Evolutionary conservation across 1,139 yeast species (phyloP).

Genomic region (Pneumocystis wakefieldiae): DNA sequence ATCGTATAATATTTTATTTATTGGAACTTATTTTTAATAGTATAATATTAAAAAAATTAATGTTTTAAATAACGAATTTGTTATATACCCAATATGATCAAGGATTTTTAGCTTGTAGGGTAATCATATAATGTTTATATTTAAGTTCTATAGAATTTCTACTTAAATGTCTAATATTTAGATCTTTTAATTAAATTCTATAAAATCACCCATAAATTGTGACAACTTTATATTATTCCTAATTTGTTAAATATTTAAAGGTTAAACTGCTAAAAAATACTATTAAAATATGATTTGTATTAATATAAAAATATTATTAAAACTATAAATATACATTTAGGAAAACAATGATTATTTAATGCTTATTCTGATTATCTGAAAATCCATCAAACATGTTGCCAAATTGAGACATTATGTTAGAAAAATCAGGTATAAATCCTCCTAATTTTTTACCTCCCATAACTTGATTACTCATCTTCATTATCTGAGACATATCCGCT

Average conservation of each 20-base stretch:
- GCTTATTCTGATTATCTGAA: neutral
- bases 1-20: neutral
- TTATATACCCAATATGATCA: no score
- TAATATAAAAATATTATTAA: neutral
- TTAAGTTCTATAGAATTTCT: no score
- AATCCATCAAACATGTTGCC: slow-evolving; percentile 7
- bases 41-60: neutral
- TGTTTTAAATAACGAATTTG: no score
- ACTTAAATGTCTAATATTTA: no score
- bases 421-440: slow-evolving; percentile 27
- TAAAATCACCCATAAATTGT: no score
- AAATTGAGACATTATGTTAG: slow-evolving; percentile 32
- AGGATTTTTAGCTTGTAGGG: no score
- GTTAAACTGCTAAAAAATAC: neutral
- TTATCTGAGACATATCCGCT: slow-evolving; percentile 25
- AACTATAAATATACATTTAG: neutral
- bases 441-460: slow-evolving; percentile 28
- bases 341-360: neutral
- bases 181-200: no score
- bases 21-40: neutral
- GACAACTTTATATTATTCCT: no score
- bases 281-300: neutral
- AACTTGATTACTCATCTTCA: slow-evolving; percentile 21
- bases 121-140: no score
- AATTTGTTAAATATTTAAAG: no score